Evolutionary conservation across 331 rosid species (phyloP).

Genomic region (Phaseolus coccineus): DNA sequence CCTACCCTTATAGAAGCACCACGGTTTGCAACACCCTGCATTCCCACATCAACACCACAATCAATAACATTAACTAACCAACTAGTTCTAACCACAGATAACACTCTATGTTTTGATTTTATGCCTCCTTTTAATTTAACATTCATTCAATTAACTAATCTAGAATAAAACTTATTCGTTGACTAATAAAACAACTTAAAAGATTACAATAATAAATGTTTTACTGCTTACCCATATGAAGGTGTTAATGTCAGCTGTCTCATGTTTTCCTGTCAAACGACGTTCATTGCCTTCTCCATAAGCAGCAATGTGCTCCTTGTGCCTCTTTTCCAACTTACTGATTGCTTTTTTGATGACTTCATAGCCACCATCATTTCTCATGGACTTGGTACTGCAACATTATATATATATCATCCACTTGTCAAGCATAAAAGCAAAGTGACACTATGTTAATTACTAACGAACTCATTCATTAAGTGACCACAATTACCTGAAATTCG

Average conservation of each 20-base stretch:
- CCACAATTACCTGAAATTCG: conserved; percentile 77
- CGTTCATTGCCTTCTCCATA: conserved; percentile 98
- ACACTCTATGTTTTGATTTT: background rate
- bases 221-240: conserved; percentile 76
- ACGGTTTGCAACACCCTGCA: conserved; percentile 94
- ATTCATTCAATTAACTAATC: background rate
- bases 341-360: conserved; percentile 82
- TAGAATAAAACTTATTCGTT: no score
- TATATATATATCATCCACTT: background rate
- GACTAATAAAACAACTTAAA: background rate
- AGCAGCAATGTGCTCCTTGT: conserved; percentile 91
- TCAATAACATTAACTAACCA: background rate
- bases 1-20: conserved; percentile 94
- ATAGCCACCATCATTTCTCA: conserved; percentile 77
- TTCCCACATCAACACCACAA: background rate
- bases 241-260: conserved; percentile 82
- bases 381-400: conserved; percentile 81
- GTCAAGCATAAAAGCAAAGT: conserved; percentile 4
- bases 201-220: background rate
- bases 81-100: background rate
- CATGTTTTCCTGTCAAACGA: conserved; percentile 88
- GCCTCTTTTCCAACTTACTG: conserved; percentile 71
- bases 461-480: background rate
- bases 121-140: background rate
- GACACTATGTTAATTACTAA: background rate